phyloP scores from a whole-genome alignment of 345 rosid species.

The Eucalyptus cloeziana region DNA sequence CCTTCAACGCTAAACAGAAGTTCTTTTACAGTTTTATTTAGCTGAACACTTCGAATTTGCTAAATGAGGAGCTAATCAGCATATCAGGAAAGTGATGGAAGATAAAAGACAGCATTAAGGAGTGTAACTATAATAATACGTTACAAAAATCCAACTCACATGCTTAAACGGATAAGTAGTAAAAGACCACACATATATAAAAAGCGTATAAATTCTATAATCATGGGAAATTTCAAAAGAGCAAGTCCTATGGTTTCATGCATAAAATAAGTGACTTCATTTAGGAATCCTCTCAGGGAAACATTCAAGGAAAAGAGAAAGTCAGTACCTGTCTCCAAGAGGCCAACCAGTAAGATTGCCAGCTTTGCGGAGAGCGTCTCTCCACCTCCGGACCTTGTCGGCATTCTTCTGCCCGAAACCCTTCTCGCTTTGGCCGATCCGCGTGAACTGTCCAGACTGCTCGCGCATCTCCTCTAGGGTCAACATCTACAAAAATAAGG shows the following conservation, averaged over 20 bases:
- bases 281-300: neutral
- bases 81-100: neutral
- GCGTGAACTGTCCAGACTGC: neutral
- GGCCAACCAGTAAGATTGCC: neutral
- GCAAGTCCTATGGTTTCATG: neutral
- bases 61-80: neutral
- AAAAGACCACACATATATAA: accelerated
- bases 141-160: neutral
- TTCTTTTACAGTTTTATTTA: neutral
- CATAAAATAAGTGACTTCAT: neutral
- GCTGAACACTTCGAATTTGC: neutral
- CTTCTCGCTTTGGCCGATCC: neutral
- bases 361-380: neutral
- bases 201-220: neutral
- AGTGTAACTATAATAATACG: neutral
- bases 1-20: neutral
- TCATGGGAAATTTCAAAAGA: neutral
- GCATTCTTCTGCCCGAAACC: neutral
- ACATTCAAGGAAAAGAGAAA: neutral
- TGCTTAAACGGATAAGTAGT: neutral
- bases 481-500: neutral
- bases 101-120: neutral
- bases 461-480: neutral
- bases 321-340: neutral
- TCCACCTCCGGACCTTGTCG: neutral